These are phyloP conservation scores for Xylaria sp. DNA, from an alignment of 2,329 filamentous ascomycete genomes.

Conservation along the genomic window DNA sequence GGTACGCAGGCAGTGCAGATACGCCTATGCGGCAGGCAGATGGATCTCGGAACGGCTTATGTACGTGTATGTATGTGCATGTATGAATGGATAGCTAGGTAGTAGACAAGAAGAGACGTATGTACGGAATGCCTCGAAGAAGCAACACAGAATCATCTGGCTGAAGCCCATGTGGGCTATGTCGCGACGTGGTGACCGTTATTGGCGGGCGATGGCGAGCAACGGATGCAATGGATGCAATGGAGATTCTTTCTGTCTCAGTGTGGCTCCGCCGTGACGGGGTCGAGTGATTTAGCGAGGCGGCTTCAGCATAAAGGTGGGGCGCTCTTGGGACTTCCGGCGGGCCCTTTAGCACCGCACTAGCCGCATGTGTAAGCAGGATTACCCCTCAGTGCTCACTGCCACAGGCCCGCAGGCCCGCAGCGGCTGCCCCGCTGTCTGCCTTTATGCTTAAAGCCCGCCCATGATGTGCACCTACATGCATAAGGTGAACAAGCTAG, in stretches of 20 bases:
- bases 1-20: background rate
- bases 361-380: background rate
- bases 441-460: background rate
- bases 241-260: constrained; percentile 1
- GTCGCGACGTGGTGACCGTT: background rate
- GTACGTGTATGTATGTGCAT: too few relatives aligned
- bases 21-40: background rate
- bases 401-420: too few relatives aligned
- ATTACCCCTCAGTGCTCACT: background rate
- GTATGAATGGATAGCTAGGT: too few relatives aligned
- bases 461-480: background rate
- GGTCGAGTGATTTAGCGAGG: background rate
- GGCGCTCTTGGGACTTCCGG: too few relatives aligned
- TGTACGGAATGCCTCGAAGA: background rate
- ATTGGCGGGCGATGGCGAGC: background rate
- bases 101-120: too few relatives aligned
- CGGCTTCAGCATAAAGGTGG: background rate
- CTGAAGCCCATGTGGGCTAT: background rate
- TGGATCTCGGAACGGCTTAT: too few relatives aligned
- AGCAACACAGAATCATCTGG: background rate
- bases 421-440: background rate
- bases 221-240: too few relatives aligned
- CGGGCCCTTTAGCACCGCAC: background rate
- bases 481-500: background rate
- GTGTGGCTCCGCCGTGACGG: background rate